phyloP scores from a whole-genome alignment of 306 rosid genomes.

The Citrullus amarus region DNA sequence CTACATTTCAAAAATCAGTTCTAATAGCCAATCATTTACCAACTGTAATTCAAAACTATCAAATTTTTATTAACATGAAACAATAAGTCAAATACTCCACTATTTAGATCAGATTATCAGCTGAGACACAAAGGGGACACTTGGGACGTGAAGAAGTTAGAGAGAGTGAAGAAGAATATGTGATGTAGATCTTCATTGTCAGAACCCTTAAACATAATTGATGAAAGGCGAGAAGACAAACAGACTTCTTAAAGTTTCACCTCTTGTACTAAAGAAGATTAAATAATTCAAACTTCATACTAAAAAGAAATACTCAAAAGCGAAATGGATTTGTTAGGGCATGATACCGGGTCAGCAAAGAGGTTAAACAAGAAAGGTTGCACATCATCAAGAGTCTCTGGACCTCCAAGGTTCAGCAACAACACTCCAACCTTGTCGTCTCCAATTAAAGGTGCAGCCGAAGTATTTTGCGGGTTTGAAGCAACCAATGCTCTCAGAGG shows the following conservation, averaged over 20 bases:
- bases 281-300: neutral
- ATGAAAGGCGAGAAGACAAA: neutral
- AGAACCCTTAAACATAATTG: neutral
- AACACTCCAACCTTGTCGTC: conserved; percentile 74
- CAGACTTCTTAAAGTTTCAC: neutral
- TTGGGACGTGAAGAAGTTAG: neutral
- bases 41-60: neutral
- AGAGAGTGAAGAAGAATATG: neutral
- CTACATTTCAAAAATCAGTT: neutral
- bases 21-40: neutral
- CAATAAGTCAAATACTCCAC: neutral
- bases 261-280: neutral
- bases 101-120: neutral
- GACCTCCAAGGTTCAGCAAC: conserved; percentile 94
- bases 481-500: conserved; percentile 57
- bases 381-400: conserved; percentile 94
- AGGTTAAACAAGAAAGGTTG: conserved; percentile 93
- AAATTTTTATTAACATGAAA: neutral
- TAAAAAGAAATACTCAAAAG: neutral
- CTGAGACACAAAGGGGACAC: neutral
- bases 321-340: conserved; percentile 2
- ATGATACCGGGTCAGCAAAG: conserved; percentile 86
- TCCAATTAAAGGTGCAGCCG: conserved; percentile 37
- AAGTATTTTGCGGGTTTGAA: conserved; percentile 29
- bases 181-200: neutral